phyloP scores from a whole-genome alignment of 1,139 yeast genomes.

The Suhomyces coccinellae region DNA sequence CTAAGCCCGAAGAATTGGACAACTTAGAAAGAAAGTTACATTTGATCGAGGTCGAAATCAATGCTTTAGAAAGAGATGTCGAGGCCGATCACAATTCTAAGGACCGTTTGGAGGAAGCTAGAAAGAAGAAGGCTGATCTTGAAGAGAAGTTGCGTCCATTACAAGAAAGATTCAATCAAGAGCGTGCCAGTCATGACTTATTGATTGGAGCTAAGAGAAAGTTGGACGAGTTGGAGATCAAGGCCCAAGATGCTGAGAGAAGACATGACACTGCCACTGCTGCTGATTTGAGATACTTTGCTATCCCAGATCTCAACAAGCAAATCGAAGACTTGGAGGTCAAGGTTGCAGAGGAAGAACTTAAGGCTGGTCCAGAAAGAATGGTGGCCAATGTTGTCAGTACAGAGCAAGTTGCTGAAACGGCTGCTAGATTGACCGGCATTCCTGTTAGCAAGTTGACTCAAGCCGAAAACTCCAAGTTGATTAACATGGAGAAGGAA shows the following conservation, averaged over 20 bases:
- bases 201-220: conserved; percentile 85
- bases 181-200: conserved; percentile 89
- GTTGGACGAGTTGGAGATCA: conserved; percentile 86
- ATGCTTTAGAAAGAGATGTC: conserved; percentile 94
- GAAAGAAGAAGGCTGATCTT: conserved; percentile 74
- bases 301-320: conserved; percentile 86
- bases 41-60: conserved; percentile 89
- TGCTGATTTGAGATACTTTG: conserved; percentile 94
- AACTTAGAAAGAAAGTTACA: conserved; percentile 89
- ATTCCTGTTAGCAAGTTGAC: conserved; percentile 97
- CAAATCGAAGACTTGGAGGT: conserved; percentile 75
- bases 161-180: conserved; percentile 82
- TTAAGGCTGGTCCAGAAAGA: conserved; percentile 55
- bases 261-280: conserved; percentile 92
- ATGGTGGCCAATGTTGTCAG: conserved; percentile 89
- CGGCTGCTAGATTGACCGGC: conserved; percentile 96
- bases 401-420: conserved; percentile 90
- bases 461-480: conserved; percentile 91
- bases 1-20: conserved; percentile 96
- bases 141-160: conserved; percentile 86
- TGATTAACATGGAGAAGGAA: conserved; percentile 91
- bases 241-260: conserved; percentile 96
- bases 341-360: conserved; percentile 70
- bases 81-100: conserved; percentile 85
- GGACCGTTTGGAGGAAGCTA: conserved; percentile 80